Evolutionary conservation across 495 filamentous ascomycete species (phyloP).

Genomic region (Trichoderma orchidacearum): DNA sequence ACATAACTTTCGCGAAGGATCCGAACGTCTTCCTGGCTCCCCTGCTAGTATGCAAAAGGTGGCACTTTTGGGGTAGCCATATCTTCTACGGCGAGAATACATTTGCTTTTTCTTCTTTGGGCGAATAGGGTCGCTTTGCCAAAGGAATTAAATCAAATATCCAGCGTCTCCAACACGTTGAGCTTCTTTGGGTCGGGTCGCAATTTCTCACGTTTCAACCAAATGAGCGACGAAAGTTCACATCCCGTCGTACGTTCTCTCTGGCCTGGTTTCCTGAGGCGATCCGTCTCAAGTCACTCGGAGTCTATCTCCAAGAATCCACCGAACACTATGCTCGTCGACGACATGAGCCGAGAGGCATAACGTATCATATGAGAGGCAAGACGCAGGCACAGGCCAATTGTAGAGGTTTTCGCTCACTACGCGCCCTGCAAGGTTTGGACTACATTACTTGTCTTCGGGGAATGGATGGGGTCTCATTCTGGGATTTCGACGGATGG

Average conservation of each 20-base stretch:
- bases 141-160: constrained; percentile 16
- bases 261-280: constrained; percentile 15
- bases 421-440: constrained; percentile 23
- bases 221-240: not conserved
- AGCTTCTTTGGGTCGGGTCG: constrained; percentile 16
- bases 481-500: constrained; percentile 15
- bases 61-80: constrained; percentile 18
- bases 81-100: constrained; percentile 29
- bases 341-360: constrained; percentile 7
- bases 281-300: constrained; percentile 17
- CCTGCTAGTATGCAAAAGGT: constrained; percentile 18
- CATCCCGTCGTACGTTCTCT: constrained; percentile 13
- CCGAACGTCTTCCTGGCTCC: constrained; percentile 13
- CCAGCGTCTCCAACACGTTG: constrained; percentile 20
- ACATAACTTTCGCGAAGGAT: constrained; percentile 8
- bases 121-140: constrained; percentile 25
- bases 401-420: constrained; percentile 11
- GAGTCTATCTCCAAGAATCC: constrained; percentile 21
- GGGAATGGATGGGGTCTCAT: constrained; percentile 19
- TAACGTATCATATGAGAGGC: constrained; percentile 6
- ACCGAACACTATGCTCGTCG: constrained; percentile 9
- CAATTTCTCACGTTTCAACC: constrained; percentile 8
- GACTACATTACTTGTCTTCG: constrained; percentile 24
- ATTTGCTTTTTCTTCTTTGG: constrained; percentile 29
- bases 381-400: constrained; percentile 21